Conservation (phyloP, 2,329 filamentous ascomycete species). For the Falciphora oryzae region DNA sequence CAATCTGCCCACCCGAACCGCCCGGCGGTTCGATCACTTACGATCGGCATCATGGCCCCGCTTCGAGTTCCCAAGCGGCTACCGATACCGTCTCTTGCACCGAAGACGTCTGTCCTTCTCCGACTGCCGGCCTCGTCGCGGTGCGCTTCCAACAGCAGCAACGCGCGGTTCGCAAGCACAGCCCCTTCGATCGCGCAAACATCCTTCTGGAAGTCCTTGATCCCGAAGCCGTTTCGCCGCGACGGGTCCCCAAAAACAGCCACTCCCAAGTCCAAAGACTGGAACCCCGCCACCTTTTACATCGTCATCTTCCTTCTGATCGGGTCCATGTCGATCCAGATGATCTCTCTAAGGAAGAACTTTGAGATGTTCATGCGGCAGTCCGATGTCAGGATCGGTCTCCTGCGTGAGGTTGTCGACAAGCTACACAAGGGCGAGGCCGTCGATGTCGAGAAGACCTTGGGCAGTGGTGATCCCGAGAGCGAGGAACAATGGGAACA, state of each 20-base stretch:
- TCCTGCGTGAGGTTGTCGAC: conserved; percentile 70
- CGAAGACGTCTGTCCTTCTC: neutral
- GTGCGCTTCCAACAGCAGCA: neutral
- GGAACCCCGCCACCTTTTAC: conserved; percentile 79
- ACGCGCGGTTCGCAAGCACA: conserved; percentile 14
- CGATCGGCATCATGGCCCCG: neutral
- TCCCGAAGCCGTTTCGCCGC: conserved; percentile 61
- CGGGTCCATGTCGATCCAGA: conserved; percentile 92
- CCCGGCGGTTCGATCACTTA: neutral
- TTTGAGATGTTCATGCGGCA: conserved; percentile 66
- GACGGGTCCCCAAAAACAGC: conserved; percentile 31
- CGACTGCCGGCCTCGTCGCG: neutral
- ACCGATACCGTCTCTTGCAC: neutral
- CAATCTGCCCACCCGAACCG: neutral
- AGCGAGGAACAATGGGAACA: conserved; percentile 86
- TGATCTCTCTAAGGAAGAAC: conserved; percentile 74
- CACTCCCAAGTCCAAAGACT: conserved; percentile 51
- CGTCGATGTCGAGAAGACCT: conserved; percentile 75
- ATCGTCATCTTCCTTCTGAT: conserved; percentile 80
- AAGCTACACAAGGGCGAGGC: conserved; percentile 65
- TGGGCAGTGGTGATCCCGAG: conserved; percentile 72
- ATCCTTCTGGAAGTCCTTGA: conserved; percentile 63
- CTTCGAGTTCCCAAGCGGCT: neutral
- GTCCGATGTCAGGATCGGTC: conserved; percentile 70
- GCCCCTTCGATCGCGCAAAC: conserved; percentile 23